These are phyloP conservation scores for Pseudotsuga menziesii DNA, from an alignment of 75 land plant genomes.

Conservation along the genomic window DNA sequence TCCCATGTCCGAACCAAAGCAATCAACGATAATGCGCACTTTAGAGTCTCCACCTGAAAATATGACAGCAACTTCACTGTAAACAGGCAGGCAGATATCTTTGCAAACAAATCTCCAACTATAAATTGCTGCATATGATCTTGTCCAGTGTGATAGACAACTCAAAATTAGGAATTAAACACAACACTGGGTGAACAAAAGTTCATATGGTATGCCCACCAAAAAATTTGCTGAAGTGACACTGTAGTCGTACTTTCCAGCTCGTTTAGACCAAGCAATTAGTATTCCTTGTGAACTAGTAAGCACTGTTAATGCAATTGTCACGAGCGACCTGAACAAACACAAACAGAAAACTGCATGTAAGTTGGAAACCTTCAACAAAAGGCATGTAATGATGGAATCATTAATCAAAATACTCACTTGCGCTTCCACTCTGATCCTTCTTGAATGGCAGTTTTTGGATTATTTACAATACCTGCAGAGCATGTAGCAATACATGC, in stretches of 20 bases:
- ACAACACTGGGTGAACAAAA: not conserved
- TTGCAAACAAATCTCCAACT: not conserved
- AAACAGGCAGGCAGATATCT: not conserved
- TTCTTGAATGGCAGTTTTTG: conserved; percentile 15
- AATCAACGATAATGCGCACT: conserved; percentile 72
- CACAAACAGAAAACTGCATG: not conserved
- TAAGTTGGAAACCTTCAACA: not conserved
- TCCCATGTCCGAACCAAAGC: conserved; percentile 63
- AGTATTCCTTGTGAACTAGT: conserved; percentile 90
- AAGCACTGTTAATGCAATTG: conserved; percentile 71
- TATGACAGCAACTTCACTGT: not conserved
- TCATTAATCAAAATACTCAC: conserved; percentile 19
- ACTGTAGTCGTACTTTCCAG: conserved; percentile 84
- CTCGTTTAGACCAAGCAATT: conserved; percentile 87
- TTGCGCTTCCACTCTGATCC: conserved; percentile 52
- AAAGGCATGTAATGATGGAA: not conserved
- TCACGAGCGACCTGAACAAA: conserved; percentile 56
- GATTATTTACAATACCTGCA: conserved; percentile 7
- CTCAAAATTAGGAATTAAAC: not conserved
- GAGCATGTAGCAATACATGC: conserved; percentile 5
- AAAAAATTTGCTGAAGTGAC: conserved; percentile 83
- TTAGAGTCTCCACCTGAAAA: conserved; percentile 71
- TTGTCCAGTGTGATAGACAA: not conserved
- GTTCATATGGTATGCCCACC: conserved; percentile 27
- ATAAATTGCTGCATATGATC: not conserved